Base-by-base conservation (phyloP, 2,329 filamentous ascomycete species). In the Botryotinia convoluta region DNA sequence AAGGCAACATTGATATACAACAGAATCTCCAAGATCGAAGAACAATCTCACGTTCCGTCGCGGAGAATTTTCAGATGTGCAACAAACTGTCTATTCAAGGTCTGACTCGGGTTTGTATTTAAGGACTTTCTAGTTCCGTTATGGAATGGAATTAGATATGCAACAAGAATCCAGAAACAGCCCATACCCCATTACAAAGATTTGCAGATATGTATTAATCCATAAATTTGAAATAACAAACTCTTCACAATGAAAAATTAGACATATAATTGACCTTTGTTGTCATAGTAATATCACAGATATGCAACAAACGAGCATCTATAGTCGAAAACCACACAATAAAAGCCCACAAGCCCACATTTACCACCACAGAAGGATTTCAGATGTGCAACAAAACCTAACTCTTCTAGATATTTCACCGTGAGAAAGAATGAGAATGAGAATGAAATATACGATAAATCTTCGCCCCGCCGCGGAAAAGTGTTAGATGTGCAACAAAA, bases 1-100 rank as follows among this genome's bases (percentile, higher is more conserved):
- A 29, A 8, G 6, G 14, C n/a, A 29, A 57, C 6, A 8, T 29
- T 18, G 51, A 9, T 8, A 57, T 3, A 18, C 3, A 8, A 8
- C 7, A 9, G 18, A 3, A 8, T 12, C 16, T 6, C 0, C n/a
- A 29, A 29, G n/a, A n/a, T 16, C 12, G 12, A n/a, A n/a, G 9
- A 29, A 29, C 6, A 57, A 29, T 18, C n/a, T 29, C 51, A 18
- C 7, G 18, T 54, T n/a, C 51, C n/a, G 0, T 3, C 14, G n/a
- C 51, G 5, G 51, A 54, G 12, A 8, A 29, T 29, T 0, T 7
- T 9, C 51, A 54, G n/a, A 29, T 3, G 7, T 29, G 51, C 48
- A 54, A 54, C n/a, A 54, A 54, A 29, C 12, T 7, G n/a, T 57
- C n/a, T 29, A 29, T 32, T 12, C 14, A 18, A 14, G 48, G 8